Base-by-base conservation (phyloP, 768 basidiomycete species). In the Cystofilobasidium macerans region DNA sequence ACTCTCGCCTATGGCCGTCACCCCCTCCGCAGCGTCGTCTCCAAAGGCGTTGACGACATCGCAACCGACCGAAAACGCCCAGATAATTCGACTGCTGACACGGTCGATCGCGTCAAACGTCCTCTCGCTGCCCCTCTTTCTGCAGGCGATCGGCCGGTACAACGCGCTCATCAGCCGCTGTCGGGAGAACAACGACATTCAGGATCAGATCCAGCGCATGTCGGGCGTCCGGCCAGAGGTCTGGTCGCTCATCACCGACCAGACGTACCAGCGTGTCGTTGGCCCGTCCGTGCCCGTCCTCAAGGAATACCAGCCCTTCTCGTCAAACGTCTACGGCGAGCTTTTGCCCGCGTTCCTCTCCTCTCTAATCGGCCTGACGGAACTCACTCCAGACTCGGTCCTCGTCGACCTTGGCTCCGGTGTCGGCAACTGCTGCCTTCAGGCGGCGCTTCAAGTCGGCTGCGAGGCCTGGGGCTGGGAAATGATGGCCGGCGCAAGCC, bases 251-350 rank as follows among this genome's bases (percentile, higher is more conserved):
- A 82, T 94, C 57, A 80, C 88, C 61, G 90, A 92, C 51, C 91
- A 97, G 78, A 88, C 86, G 42, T 98, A 99, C 72, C 90, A 97
- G 72, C 84, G 95, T 32, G 84, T 85, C 22, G 92, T 97, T 1
- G 93, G 93, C 7, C 95, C 95, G 0, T 28, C 22, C 30, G 26
- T 51, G 14, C 30, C 36, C n/a, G 11, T 30, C 51, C 24, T 38
- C 16, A 24, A 66, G 65, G 59, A 85, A 70, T 93, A 97, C 75
- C 84, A 71, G 84, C 88, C 35, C 85, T 93, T 79, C 85, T 87
- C 62, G 20, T 53, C 35, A 61, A 85, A 86, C 61, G 88, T 87
- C 32, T 97, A 91, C 72, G 94, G 88, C 68, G 93, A 95, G 73
- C 82, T 92, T 58, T 86, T 86, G 83, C 89, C 87, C 2, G 81